Base-by-base conservation (phyloP, 352 stramenopile species). In the Bremia lactucae region DNA sequence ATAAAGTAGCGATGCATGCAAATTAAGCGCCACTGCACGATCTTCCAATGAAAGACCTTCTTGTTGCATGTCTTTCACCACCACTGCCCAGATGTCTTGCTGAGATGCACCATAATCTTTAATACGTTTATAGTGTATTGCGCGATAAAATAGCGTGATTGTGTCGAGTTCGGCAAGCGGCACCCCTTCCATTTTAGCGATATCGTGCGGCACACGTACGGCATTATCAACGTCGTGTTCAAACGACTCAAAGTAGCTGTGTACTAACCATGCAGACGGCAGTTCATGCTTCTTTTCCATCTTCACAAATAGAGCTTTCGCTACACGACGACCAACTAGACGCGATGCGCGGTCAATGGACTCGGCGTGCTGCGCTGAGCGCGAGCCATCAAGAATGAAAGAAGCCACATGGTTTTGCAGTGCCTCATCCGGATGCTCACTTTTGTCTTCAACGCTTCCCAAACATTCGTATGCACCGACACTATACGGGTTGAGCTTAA, bases 181-280 rank as follows among this genome's bases (percentile, higher is more conserved):
- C 0, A 58, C 24, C 4, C 38, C 40, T 14, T 66, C 37, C 25
- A 60, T 66, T 52, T 86, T 87, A n/a, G 60, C 64, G 24, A 88
- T 74, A 23, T 85, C 71, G 20, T 70, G 72, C 7, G 74, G 61
- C 9, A 87, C 49, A 21, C 69, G 61, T 6, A 68, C 59, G 15
- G 61, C 59, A 36, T 77, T 65, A 46, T 92, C 77, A 6, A 60
- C 62, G 36, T 92, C 79, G 38, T 87, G 74, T 51, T 84, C 73
- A 24, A 92, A 89, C 22, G 74, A 74, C 31, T 87, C 72, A 52
- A 92, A 89, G 60, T 92, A 92, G 56, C 79, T 92, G 6, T 83
- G 47, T 23, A 88, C 75, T 19, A 92, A 65, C 79, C 77, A 92
- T 13, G 57, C 41, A 9, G 76, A 83, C 21, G 77, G 79, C 7